Conservation (phyloP, 768 basidiomycete genomes). For the Russula dissimulans region DNA sequence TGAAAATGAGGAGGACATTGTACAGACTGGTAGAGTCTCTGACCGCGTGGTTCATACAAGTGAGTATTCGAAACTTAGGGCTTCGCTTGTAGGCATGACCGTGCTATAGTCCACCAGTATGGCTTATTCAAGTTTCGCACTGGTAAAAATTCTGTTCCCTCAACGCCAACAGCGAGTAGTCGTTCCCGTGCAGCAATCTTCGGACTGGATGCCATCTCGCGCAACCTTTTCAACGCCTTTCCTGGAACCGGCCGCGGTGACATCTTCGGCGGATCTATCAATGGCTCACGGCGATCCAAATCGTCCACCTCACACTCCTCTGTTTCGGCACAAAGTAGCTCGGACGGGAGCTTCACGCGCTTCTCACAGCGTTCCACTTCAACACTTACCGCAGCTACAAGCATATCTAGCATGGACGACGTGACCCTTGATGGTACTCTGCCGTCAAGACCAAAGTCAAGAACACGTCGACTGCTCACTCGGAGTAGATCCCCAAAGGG, state of each 20-base stretch:
- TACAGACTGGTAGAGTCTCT: conserved; percentile 66
- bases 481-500: conserved; percentile 34
- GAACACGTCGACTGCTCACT: conserved; percentile 41
- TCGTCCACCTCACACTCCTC: conserved; percentile 69
- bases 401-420: conserved; percentile 53
- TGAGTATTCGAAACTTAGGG: conserved; percentile 30
- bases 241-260: conserved; percentile 64
- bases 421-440: conserved; percentile 40
- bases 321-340: conserved; percentile 58
- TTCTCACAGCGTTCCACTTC: conserved; percentile 68
- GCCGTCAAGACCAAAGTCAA: conserved; percentile 26
- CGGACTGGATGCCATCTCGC: conserved; percentile 80
- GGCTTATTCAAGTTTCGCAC: conserved; percentile 86
- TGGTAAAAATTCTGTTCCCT: conserved; percentile 65
- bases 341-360: conserved; percentile 58
- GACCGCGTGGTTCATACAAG: conserved; percentile 74
- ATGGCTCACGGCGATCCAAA: conserved; percentile 56
- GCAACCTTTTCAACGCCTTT: conserved; percentile 72
- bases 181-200: conserved; percentile 75
- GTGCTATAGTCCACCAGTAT: conserved; percentile 64
- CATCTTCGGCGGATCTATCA: conserved; percentile 66
- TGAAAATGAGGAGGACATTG: conserved; percentile 72
- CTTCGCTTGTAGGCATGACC: conserved; percentile 6
- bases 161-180: conserved; percentile 74
- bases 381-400: conserved; percentile 53